Percentiles rank a stretch among this genome's conserved stretches.
Evolutionary conservation across 2,329 filamentous ascomycete genomes (phyloP).

Genomic region (Paracamarosporium sp.): DNA sequence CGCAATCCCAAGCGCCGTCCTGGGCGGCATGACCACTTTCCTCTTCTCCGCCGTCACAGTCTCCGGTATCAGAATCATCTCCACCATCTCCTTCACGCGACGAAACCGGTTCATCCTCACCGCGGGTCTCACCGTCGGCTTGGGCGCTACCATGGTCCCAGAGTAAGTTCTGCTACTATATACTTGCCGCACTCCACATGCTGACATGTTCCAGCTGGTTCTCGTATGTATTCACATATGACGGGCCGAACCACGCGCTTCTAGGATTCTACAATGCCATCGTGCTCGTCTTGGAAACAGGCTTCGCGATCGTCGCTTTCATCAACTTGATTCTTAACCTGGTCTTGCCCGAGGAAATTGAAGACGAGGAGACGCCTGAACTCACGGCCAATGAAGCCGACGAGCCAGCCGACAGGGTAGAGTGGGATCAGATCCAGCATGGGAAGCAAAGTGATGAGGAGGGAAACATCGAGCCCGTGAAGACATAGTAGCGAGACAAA

Average conservation of each 20-base stretch:
- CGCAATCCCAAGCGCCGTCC: conserved; percentile 67
- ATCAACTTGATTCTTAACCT: conserved; percentile 77
- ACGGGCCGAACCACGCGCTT: conserved; percentile 70
- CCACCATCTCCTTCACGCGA: conserved; percentile 74
- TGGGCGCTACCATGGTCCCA: conserved; percentile 59
- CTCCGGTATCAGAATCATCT: conserved; percentile 78
- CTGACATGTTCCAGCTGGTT: conserved; percentile 63
- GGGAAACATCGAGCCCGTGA: conserved; percentile 21
- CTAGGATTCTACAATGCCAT: conserved; percentile 76
- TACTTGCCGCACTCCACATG: neutral
- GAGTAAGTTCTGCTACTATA: conserved; percentile 32
- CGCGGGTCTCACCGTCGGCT: conserved; percentile 74
- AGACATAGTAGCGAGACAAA: conserved; percentile 13
- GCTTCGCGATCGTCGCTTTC: conserved; percentile 75
- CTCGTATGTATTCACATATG: conserved; percentile 73
- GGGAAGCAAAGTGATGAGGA: conserved; percentile 32
- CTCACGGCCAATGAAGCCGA: conserved; percentile 48
- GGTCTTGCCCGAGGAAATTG: conserved; percentile 75
- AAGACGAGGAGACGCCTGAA: conserved; percentile 62
- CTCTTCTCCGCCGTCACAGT: conserved; percentile 79
- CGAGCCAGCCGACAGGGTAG: conserved; percentile 46
- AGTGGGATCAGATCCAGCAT: conserved; percentile 46
- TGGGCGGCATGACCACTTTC: conserved; percentile 71
- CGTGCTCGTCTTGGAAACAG: conserved; percentile 58
- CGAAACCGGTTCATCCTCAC: conserved; percentile 84